Evolutionary conservation across 2,329 filamentous ascomycete species (phyloP).

Genomic region (Dothiorella sarmentorum): DNA sequence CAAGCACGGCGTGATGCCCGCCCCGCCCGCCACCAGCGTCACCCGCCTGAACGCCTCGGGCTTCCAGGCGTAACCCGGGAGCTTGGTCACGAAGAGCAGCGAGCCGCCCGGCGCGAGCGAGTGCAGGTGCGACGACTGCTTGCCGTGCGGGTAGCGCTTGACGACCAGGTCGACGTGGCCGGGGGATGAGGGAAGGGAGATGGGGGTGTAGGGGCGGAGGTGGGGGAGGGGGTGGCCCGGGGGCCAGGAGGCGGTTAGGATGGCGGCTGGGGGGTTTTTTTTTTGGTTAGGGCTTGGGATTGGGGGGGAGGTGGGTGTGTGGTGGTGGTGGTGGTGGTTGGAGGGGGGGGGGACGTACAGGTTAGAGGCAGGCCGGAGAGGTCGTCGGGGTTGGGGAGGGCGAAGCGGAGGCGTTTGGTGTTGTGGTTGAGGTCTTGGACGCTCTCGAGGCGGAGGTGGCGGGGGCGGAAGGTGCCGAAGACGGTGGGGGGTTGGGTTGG

Average conservation of each 20-base stretch:
- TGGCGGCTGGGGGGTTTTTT: constrained; percentile 42
- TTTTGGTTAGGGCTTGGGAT: background rate
- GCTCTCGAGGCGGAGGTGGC: constrained; percentile 11
- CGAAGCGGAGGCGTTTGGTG: constrained; percentile 20
- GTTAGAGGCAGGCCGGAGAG: constrained; percentile 35
- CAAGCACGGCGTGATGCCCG: constrained; percentile 69
- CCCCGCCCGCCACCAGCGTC: constrained; percentile 67
- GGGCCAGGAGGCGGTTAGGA: constrained; percentile 61
- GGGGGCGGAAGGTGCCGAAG: constrained; percentile 6
- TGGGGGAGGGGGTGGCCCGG: constrained; percentile 57
- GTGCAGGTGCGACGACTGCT: constrained; percentile 64
- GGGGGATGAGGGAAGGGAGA: constrained; percentile 52
- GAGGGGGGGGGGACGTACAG: constrained; percentile 37
- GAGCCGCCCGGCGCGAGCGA: constrained; percentile 59
- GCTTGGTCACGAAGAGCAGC: constrained; percentile 55
- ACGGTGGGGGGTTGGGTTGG: background rate
- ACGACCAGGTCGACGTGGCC: constrained; percentile 63
- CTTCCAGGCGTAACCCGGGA: constrained; percentile 54
- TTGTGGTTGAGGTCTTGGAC: constrained; percentile 18
- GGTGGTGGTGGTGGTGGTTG: background rate
- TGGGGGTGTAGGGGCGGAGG: constrained; percentile 64
- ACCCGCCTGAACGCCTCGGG: constrained; percentile 72
- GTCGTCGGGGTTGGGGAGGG: constrained; percentile 10
- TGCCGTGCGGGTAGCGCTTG: constrained; percentile 65
- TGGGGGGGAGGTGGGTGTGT: too few relatives aligned